phyloP scores from a whole-genome alignment of 495 filamentous ascomycete species.

The Aspergillus bertholletiae region DNA sequence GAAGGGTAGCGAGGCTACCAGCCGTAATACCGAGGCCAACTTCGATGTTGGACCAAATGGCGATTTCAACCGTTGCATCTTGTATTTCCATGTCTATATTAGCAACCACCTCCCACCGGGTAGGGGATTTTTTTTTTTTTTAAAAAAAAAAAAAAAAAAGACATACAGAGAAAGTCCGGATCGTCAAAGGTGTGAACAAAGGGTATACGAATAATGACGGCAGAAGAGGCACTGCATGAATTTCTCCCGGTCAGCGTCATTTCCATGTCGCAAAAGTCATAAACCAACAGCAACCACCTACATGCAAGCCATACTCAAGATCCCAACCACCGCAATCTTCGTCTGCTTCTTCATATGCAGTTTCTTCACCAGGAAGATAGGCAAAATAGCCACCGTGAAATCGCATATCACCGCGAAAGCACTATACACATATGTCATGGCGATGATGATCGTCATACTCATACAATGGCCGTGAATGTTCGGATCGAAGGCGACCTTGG shows the following conservation, averaged over 20 bases:
- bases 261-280: background rate
- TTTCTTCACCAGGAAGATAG: constrained; percentile 34
- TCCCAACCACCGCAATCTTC: constrained; percentile 37
- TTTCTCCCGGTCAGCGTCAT: background rate
- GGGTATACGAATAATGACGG: constrained; percentile 39
- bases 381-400: constrained; percentile 39
- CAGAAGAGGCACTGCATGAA: constrained; percentile 31
- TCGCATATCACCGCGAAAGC: constrained; percentile 37
- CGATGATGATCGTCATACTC: constrained; percentile 30
- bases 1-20: constrained; percentile 44
- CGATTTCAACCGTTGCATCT: constrained; percentile 40
- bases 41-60: constrained; percentile 45
- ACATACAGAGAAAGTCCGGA: constrained; percentile 40
- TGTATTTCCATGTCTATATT: constrained; percentile 8
- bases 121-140: too few relatives aligned
- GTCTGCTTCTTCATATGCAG: constrained; percentile 35
- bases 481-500: constrained; percentile 22
- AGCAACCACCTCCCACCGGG: background rate
- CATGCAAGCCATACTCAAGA: constrained; percentile 44
- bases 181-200: constrained; percentile 36
- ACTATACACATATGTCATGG: constrained; percentile 42
- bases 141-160: too few relatives aligned
- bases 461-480: constrained; percentile 34
- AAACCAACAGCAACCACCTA: constrained; percentile 17
- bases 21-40: constrained; percentile 44